Evolutionary conservation across 116 monocot species (phyloP).

Genomic region (Zostera marina): DNA sequence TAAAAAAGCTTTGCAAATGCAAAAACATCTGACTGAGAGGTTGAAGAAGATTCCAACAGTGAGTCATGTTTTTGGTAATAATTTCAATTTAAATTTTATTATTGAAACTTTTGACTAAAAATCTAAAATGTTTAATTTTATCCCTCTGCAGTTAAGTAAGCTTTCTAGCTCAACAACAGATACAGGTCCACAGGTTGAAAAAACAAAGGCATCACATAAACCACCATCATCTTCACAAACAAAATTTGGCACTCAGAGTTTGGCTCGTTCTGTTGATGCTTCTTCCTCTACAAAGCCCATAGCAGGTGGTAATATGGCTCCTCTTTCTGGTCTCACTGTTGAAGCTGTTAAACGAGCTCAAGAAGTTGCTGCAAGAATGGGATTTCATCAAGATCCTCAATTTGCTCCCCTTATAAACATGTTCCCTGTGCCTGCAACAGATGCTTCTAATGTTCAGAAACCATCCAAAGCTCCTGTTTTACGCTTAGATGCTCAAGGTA

Average conservation of each 20-base stretch:
- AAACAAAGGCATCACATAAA: constrained; percentile 8
- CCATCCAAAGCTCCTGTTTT: constrained; percentile 79
- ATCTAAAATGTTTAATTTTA: constrained; percentile 8
- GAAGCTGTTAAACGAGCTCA: constrained; percentile 94
- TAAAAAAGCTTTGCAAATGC: constrained; percentile 84
- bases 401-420: constrained; percentile 92
- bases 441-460: constrained; percentile 30
- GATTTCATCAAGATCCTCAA: constrained; percentile 77
- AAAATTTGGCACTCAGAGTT: not conserved
- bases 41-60: constrained; percentile 80
- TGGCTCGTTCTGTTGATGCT: constrained; percentile 4
- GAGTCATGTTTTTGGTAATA: constrained; percentile 3
- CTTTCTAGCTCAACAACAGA: constrained; percentile 18
- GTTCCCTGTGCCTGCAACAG: constrained; percentile 59
- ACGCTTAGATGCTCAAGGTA: constrained; percentile 76
- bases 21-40: constrained; percentile 82
- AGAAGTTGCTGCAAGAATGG: constrained; percentile 80
- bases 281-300: constrained; percentile 5
- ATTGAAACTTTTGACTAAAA: not conserved
- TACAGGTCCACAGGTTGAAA: constrained; percentile 9
- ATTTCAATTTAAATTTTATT: not conserved
- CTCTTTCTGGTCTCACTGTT: constrained; percentile 29
- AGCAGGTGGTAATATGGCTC: constrained; percentile 7
- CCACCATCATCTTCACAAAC: constrained; percentile 1
- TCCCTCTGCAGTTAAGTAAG: constrained; percentile 47